These are phyloP conservation scores for Pterocarpus macrocarpus DNA, from an alignment of 306 rosid genomes.

Conservation along the genomic window DNA sequence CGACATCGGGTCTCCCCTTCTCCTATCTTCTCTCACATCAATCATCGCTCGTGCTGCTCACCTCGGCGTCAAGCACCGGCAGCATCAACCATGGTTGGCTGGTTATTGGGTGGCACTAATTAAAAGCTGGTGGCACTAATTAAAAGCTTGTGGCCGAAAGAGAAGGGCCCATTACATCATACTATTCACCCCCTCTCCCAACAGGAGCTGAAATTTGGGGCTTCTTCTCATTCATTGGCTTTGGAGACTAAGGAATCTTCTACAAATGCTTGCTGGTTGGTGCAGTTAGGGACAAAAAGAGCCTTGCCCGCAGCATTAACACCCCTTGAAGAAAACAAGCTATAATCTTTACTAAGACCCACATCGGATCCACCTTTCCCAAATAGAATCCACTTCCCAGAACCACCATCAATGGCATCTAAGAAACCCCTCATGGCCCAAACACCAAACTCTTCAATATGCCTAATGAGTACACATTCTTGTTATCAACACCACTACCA, in stretches of 20 bases:
- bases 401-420: conserved; percentile 77
- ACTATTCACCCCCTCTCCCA: neutral
- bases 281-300: conserved; percentile 50
- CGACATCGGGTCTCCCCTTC: no score
- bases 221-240: conserved; percentile 75
- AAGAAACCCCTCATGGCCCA: conserved; percentile 90
- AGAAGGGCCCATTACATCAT: no score
- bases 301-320: conserved; percentile 49
- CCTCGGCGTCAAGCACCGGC: no score
- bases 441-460: conserved; percentile 64
- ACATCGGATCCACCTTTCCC: conserved; percentile 73
- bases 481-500: conserved; percentile 34
- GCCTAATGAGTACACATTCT: conserved; percentile 41
- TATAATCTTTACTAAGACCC: conserved; percentile 59
- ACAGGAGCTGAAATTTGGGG: conserved; percentile 75
- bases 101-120: no score
- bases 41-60: no score
- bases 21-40: no score
- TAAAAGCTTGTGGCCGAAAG: no score
- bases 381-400: conserved; percentile 78
- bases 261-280: conserved; percentile 61
- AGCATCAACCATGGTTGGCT: no score
- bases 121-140: no score
- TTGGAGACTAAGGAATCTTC: conserved; percentile 62
- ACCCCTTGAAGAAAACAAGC: conserved; percentile 71